Percentiles rank a stretch among this genome's conserved stretches.
Evolutionary conservation across 441 rosid genomes (phyloP).

Genomic region (Dalechampia spathulata): DNA sequence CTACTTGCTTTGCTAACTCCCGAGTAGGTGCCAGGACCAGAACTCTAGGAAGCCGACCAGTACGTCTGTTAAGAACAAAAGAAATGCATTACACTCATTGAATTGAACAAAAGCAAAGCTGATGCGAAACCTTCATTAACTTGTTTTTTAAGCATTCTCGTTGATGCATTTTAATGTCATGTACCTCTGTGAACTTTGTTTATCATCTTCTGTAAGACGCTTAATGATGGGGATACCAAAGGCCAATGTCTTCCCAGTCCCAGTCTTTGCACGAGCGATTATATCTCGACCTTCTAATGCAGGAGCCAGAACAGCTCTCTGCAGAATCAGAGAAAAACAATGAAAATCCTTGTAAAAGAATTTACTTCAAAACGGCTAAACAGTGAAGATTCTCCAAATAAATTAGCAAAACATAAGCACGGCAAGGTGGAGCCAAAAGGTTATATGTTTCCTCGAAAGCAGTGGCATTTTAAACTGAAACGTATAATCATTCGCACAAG

Average conservation of each 20-base stretch:
- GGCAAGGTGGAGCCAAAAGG: neutral
- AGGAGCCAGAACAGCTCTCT: constrained; percentile 92
- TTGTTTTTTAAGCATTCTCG: constrained; percentile 35
- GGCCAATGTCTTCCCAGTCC: constrained; percentile 97
- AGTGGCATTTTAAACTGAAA: neutral
- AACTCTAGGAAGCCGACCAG: constrained; percentile 68
- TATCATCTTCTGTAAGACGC: constrained; percentile 58
- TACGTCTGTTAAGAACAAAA: constrained; percentile 32
- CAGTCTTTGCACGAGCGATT: constrained; percentile 98
- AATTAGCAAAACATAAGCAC: too few relatives aligned
- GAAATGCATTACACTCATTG: constrained; percentile 11
- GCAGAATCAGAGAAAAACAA: constrained; percentile 3
- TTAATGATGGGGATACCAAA: constrained; percentile 91
- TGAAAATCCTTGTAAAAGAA: too few relatives aligned
- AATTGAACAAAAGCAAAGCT: too few relatives aligned
- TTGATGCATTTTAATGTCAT: too few relatives aligned
- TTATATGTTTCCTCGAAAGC: neutral
- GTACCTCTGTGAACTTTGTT: constrained; percentile 47
- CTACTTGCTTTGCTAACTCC: constrained; percentile 94
- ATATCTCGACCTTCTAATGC: constrained; percentile 86
- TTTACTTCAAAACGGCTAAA: too few relatives aligned
- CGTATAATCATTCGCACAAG: neutral
- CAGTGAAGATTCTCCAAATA: too few relatives aligned
- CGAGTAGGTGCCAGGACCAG: constrained; percentile 87
- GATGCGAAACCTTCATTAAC: constrained; percentile 23